Evolutionary conservation across 768 basidiomycete species (phyloP).

Genomic region (Lentinula edodes): DNA sequence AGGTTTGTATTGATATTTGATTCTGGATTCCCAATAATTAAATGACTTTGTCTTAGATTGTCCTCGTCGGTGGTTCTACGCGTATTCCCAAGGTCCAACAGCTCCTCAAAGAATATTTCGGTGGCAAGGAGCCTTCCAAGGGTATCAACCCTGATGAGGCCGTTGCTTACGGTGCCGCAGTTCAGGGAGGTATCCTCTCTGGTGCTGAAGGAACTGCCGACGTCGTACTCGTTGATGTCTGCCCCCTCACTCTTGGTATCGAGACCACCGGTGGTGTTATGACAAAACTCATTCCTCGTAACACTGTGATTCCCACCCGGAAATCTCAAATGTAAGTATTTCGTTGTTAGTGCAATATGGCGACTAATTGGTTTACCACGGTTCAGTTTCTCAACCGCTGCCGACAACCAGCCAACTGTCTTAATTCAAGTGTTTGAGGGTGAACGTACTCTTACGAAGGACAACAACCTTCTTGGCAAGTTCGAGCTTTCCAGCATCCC

Average conservation of each 20-base stretch:
- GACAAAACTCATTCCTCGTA: constrained; percentile 95
- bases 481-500: constrained; percentile 93
- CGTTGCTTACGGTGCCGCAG: constrained; percentile 97
- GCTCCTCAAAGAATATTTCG: constrained; percentile 96
- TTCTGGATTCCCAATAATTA: no score
- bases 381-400: constrained; percentile 68
- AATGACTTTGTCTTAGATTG: constrained; percentile 39
- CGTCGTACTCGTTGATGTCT: constrained; percentile 93
- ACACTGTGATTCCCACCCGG: constrained; percentile 97
- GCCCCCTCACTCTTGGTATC: constrained; percentile 96
- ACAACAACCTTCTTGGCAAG: constrained; percentile 97
- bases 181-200: constrained; percentile 97
- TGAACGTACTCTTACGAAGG: constrained; percentile 95
- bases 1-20: constrained; percentile 39
- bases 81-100: constrained; percentile 99
- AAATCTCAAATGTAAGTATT: constrained; percentile 81
- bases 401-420: constrained; percentile 92
- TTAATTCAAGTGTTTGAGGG: constrained; percentile 97
- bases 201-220: constrained; percentile 89
- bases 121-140: constrained; percentile 94
- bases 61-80: constrained; percentile 95
- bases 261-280: constrained; percentile 98
- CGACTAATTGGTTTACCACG: not conserved
- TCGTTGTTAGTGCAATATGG: not conserved
- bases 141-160: constrained; percentile 99